Evolutionary conservation across 208 protist species (phyloP).

Genomic region (Plasmodiophora brassicae): DNA sequence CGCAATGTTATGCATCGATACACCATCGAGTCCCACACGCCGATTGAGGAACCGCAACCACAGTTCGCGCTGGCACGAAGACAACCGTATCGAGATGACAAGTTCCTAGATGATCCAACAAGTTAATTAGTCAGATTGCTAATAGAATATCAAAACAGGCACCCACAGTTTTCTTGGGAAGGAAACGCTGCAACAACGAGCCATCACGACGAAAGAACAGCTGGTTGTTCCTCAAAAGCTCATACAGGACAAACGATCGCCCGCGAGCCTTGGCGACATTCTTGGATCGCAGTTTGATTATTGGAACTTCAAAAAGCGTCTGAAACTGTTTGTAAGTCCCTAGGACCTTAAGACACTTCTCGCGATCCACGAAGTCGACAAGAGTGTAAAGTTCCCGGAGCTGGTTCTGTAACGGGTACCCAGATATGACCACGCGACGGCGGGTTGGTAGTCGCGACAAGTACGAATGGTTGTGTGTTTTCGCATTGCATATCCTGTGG

Average conservation of each 20-base stretch:
- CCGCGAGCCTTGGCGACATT: background rate
- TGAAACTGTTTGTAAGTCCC: background rate
- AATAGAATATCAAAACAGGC: background rate
- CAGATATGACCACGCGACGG: background rate
- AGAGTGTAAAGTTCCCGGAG: background rate
- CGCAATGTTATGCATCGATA: background rate
- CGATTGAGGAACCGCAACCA: background rate
- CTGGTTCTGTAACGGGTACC: slow-evolving; percentile 3
- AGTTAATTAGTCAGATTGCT: background rate
- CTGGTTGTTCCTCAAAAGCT: background rate
- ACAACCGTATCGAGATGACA: background rate
- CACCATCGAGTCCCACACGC: background rate
- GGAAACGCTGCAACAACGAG: background rate
- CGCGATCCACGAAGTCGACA: background rate
- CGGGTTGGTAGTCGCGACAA: background rate
- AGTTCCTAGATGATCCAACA: no score
- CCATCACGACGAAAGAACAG: background rate
- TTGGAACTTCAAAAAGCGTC: background rate
- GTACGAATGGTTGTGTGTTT: background rate
- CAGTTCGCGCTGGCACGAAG: background rate
- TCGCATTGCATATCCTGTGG: background rate
- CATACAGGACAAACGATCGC: slow-evolving; percentile 6
- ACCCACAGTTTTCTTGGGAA: background rate
- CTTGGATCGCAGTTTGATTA: background rate
- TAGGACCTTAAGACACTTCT: background rate